A percentile compares a stretch with the other conserved stretches of the same genome.
Conservation (phyloP, 2,329 filamentous ascomycete genomes). For the Ophiostoma montium region DNA sequence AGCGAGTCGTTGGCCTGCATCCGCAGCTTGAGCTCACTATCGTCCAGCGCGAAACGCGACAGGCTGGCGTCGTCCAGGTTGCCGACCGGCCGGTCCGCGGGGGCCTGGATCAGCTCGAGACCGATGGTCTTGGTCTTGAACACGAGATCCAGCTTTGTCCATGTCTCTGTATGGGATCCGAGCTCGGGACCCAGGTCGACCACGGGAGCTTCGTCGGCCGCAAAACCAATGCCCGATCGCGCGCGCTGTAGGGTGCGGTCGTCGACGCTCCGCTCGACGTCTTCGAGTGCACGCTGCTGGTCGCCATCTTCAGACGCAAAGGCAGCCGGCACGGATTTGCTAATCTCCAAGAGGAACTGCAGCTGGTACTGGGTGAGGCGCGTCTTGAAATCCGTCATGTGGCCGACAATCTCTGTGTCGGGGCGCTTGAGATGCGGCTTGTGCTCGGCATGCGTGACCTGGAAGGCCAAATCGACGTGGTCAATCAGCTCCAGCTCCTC, state of each 20-base stretch:
- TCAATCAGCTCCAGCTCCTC: slow-evolving; percentile 96
- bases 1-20: slow-evolving; percentile 87
- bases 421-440: slow-evolving; percentile 61
- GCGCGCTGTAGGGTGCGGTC: slow-evolving; percentile 35
- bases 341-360: slow-evolving; percentile 77
- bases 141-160: slow-evolving; percentile 86
- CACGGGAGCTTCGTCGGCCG: neutral
- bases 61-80: slow-evolving; percentile 67
- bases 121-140: slow-evolving; percentile 83
- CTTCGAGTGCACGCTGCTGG: slow-evolving; percentile 53
- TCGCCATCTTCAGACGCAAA: slow-evolving; percentile 51
- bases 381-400: slow-evolving; percentile 86
- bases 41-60: slow-evolving; percentile 86
- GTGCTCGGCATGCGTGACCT: slow-evolving; percentile 84
- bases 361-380: slow-evolving; percentile 82
- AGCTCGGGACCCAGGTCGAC: slow-evolving; percentile 56
- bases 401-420: slow-evolving; percentile 81
- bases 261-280: slow-evolving; percentile 56
- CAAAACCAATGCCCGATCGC: slow-evolving; percentile 24
- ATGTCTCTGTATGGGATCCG: slow-evolving; percentile 52
- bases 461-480: slow-evolving; percentile 87
- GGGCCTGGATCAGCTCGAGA: slow-evolving; percentile 69
- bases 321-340: slow-evolving; percentile 72
- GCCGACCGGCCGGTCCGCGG: slow-evolving; percentile 63
- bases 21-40: slow-evolving; percentile 79